These are phyloP conservation scores for Sclerotinia borealis DNA, from an alignment of 2,329 filamentous ascomycete genomes.

Conservation along the genomic window DNA sequence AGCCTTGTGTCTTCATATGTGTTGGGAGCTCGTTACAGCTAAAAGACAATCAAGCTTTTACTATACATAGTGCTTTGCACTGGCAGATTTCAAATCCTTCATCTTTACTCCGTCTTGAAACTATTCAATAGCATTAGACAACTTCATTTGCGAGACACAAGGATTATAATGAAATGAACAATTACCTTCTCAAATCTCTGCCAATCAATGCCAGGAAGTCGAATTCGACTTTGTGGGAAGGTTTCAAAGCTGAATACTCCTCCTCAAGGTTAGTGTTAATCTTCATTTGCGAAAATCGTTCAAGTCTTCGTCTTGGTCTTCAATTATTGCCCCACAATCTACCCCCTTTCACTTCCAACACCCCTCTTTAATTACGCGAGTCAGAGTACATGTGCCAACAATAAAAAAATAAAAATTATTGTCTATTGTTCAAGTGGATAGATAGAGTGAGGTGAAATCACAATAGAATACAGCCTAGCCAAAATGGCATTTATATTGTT, in stretches of 20 bases:
- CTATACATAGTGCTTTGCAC: no score
- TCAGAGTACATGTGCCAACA: neutral
- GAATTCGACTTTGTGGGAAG: neutral
- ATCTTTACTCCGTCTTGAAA: no score
- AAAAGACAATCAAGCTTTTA: no score
- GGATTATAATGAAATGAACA: neutral
- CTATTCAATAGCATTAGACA: no score
- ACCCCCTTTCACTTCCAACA: neutral
- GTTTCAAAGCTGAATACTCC: rapidly evolving
- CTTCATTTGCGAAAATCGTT: neutral
- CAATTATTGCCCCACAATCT: neutral
- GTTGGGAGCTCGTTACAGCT: no score
- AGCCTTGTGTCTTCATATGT: no score
- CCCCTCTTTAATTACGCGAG: slow-evolving; percentile 4
- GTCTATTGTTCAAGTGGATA: neutral
- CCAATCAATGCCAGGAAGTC: neutral
- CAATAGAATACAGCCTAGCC: neutral
- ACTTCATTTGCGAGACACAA: neutral
- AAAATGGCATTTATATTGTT: neutral
- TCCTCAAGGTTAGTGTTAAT: neutral
- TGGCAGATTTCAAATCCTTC: no score
- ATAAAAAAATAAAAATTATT: neutral
- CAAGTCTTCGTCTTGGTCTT: neutral
- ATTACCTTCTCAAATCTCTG: neutral
- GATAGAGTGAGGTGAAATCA: neutral